phyloP scores from a whole-genome alignment of 768 basidiomycete species.

The Mycena filopes region DNA sequence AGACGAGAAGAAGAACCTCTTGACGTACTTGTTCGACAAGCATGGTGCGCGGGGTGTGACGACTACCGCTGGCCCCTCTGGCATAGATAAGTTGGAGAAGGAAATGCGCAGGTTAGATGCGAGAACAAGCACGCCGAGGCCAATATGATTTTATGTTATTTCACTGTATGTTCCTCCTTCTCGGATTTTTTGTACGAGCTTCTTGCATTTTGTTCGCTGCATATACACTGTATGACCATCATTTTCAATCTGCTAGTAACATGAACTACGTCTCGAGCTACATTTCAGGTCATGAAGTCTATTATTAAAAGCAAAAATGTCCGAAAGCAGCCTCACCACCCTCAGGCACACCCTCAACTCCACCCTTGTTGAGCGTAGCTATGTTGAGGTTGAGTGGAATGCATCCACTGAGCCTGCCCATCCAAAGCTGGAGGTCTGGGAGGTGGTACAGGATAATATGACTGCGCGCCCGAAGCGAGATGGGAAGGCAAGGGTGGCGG shows the following conservation, averaged over 20 bases:
- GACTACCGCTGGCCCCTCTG: constrained; percentile 49
- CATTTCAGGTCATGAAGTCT: constrained; percentile 18
- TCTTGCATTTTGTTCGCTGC: constrained; percentile 17
- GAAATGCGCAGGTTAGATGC: constrained; percentile 86
- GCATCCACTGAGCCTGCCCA: constrained; percentile 50
- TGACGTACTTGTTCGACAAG: constrained; percentile 92
- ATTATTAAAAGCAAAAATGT: constrained; percentile 31
- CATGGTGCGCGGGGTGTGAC: constrained; percentile 73
- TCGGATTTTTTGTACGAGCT: constrained; percentile 18
- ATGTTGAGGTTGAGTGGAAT: constrained; percentile 35
- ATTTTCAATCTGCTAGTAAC: constrained; percentile 12
- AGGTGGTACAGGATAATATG: constrained; percentile 52
- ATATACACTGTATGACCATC: constrained; percentile 31
- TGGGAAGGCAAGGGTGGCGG: constrained; percentile 32
- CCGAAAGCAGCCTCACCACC: too few species aligned
- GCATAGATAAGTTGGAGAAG: constrained; percentile 78
- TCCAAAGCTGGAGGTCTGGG: constrained; percentile 53
- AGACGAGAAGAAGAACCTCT: constrained; percentile 91
- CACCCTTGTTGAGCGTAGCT: constrained; percentile 45
- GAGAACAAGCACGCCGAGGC: constrained; percentile 79
- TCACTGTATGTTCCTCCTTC: not conserved
- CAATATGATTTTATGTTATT: constrained; percentile 28
- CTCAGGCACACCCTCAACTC: constrained; percentile 24
- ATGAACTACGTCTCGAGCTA: constrained; percentile 14
- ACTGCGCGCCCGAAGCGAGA: constrained; percentile 27